These are phyloP conservation scores for Chaetomiaceae sp. DNA, from an alignment of 2,329 filamentous ascomycete genomes.

Conservation along the genomic window DNA sequence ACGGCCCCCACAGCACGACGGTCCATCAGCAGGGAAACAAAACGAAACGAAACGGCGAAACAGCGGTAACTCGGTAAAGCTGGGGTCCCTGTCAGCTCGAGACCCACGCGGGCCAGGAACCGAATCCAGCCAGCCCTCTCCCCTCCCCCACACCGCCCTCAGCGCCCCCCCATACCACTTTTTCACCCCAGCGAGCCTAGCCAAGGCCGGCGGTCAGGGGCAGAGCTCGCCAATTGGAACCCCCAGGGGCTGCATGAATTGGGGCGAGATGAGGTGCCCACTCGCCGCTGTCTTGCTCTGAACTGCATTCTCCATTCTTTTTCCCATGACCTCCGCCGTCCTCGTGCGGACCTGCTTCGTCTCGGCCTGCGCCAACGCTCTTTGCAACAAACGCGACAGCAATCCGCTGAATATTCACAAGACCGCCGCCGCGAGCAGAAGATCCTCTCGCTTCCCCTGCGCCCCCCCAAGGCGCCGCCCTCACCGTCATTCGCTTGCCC, in stretches of 20 bases:
- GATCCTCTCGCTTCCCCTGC: slow-evolving; percentile 32
- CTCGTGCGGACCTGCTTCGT: slow-evolving; percentile 42
- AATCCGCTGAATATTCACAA: slow-evolving; percentile 36
- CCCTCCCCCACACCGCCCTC: slow-evolving; percentile 1
- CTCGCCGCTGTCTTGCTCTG: slow-evolving; percentile 18
- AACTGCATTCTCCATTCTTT: slow-evolving; percentile 25
- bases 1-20: no score
- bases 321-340: slow-evolving; percentile 40
- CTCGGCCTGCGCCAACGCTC: slow-evolving; percentile 40
- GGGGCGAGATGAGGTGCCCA: slow-evolving; percentile 29
- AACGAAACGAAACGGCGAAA: slow-evolving; percentile 2
- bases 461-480: slow-evolving; percentile 23
- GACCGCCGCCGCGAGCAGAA: slow-evolving; percentile 40
- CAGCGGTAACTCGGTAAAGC: not conserved
- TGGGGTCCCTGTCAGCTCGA: not conserved
- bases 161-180: no score
- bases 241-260: slow-evolving; percentile 23
- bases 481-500: slow-evolving; percentile 17
- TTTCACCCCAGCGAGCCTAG: slow-evolving; percentile 9
- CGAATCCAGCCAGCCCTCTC: slow-evolving; percentile 5
- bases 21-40: not conserved
- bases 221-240: slow-evolving; percentile 23
- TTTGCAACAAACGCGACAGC: slow-evolving; percentile 37
- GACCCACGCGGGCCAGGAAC: slow-evolving; percentile 8
- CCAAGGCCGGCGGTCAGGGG: slow-evolving; percentile 14